Base-by-base conservation (phyloP, 2,329 filamentous ascomycete genomes). In the Ophiostoma himal-ulmi region DNA sequence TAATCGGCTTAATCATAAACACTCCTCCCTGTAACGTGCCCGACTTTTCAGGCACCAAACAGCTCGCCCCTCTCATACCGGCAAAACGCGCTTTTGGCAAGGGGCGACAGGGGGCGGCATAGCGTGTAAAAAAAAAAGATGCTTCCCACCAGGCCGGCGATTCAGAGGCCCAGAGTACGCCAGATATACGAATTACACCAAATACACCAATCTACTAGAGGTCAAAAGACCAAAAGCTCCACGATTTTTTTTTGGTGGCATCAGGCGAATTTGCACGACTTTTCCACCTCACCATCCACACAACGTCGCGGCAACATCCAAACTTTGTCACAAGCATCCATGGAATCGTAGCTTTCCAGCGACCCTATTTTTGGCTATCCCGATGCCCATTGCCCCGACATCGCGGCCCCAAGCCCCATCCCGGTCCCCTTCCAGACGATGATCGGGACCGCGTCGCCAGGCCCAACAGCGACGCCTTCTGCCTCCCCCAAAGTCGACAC, bases 401-500 rank as follows among this genome's bases (percentile, higher is more conserved):
- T 83, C 80, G 81, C 83, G 82, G 82, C 81, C 81, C 81, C 78
- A 78, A 78, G 77, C 77, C 79, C 79, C 80, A 26, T 79, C 79
- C 78, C 78, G 75, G 76, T 75, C 75, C 75, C 79, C 76, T 73
- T 79, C 75, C 78, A 77, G 81, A 85, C 81, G 83, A 88, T 88
- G 86, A 84, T 83, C 80, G 82, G 83, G 82, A 85, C 80, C 85
- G 85, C 85, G 85, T 87, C 84, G 80, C 80, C 82, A 80, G 79
- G 80, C 77, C 78, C 80, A 77, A 81, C 80, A 77, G 78, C 79
- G 68, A 72, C 70, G 65, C 67, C 39, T 76, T 76, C 78, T 78
- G 77, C 78, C 75, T 37, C 34, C 60, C 60, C 34, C 26, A 36
- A 64, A 72, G 73, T 73, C 74, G 76, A 74, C 71, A 36, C 66